These are phyloP conservation scores for Diospyros kaki DNA, from an alignment of 148 eudicot genomes.

Conservation along the genomic window DNA sequence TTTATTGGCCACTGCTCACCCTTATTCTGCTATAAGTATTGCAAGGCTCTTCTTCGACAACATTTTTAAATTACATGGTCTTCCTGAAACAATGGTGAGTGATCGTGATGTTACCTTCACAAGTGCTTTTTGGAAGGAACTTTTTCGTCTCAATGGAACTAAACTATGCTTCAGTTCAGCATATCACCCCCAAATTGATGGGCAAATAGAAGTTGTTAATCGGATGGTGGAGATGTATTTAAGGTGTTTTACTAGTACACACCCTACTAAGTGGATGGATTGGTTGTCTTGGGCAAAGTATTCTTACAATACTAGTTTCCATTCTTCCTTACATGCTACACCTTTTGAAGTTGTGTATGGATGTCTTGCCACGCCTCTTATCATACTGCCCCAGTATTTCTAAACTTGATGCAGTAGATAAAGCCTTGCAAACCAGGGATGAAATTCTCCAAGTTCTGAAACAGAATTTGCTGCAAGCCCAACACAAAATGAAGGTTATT, in stretches of 20 bases:
- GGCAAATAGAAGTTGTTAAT: conserved; percentile 3
- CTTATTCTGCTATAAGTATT: neutral
- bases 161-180: neutral
- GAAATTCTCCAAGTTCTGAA: neutral
- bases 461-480: neutral
- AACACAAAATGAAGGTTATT: neutral
- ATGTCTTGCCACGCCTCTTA: neutral
- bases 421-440: neutral
- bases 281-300: conserved; percentile 6
- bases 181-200: conserved; percentile 14
- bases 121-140: conserved; percentile 3
- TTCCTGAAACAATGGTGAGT: neutral
- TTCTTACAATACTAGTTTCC: conserved; percentile 12
- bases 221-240: neutral
- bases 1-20: neutral
- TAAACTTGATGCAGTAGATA: neutral
- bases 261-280: neutral
- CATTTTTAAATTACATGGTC: conserved; percentile 5
- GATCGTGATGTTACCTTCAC: conserved; percentile 4
- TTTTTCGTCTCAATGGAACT: neutral
- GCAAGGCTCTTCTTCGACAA: neutral
- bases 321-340: neutral
- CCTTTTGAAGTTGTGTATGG: conserved; percentile 13
- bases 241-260: neutral
- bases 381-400: neutral